A percentile compares a stretch with the other conserved stretches of the same genome.
These are phyloP conservation scores for Cercospora nicotianae DNA, from an alignment of 2,329 filamentous ascomycete genomes.

Conservation along the genomic window DNA sequence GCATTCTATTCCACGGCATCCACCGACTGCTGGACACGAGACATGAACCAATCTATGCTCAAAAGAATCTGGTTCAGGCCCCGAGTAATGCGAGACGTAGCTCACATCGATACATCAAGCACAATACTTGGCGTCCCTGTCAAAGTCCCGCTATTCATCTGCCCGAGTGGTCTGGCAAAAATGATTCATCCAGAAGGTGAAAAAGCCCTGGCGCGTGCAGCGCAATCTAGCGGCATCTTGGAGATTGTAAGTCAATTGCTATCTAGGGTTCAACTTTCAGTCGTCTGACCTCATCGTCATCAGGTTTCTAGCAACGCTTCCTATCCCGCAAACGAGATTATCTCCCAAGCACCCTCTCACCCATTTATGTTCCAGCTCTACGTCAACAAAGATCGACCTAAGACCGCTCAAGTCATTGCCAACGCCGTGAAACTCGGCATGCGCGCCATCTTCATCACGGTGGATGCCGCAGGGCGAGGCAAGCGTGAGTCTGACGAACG, in stretches of 20 bases:
- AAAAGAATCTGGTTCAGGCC: conserved; percentile 32
- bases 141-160: conserved; percentile 40
- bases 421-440: conserved; percentile 50
- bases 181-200: conserved; percentile 41
- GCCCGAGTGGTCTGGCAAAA: conserved; percentile 38
- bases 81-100: conserved; percentile 29
- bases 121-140: conserved; percentile 28
- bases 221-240: conserved; percentile 29
- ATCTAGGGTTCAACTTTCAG: background rate
- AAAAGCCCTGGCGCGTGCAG: conserved; percentile 36
- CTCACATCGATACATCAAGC: conserved; percentile 25
- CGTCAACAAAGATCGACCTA: conserved; percentile 57
- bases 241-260: conserved; percentile 25
- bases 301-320: conserved; percentile 36
- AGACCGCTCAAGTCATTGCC: conserved; percentile 53
- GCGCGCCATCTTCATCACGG: conserved; percentile 59
- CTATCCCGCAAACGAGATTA: conserved; percentile 36
- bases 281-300: background rate
- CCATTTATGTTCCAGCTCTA: conserved; percentile 63
- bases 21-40: conserved; percentile 30
- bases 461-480: conserved; percentile 58
- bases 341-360: conserved; percentile 29
- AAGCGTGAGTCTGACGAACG: conserved; percentile 55
- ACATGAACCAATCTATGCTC: conserved; percentile 27
- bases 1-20: conserved; percentile 31